Evolutionary conservation across 1,284 basidiomycete species (phyloP), one percentile per base, ranked within the genome.

Genomic region (Trichosporon ovoides): DNA sequence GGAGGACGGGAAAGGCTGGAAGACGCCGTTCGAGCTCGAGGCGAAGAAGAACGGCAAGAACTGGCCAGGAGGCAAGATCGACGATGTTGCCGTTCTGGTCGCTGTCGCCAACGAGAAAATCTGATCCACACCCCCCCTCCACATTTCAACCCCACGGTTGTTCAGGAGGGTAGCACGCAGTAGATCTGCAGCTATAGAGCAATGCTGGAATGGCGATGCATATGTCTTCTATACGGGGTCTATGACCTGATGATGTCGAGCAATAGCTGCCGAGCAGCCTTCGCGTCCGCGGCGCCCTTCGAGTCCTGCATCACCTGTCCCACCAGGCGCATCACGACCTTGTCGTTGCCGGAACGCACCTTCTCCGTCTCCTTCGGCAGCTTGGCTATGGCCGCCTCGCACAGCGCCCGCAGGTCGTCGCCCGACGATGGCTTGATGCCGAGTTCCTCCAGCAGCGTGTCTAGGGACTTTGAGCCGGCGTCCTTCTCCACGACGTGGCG

Each of bases 231-330:
- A 22, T 34, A 10, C 14, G 13, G 9, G 4, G 12, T 16, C 19
- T 24, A 28, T 38, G 36, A n/a, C 37, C 58, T 63, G 28, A 77
- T 57, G 18, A 76, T 53, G 28, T 68, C 61, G 34, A 71, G 35
- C 22, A 80, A 60, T 16, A 74, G 60, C 50, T 70, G 71, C 38
- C 67, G 72, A 0, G 77, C 78, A 37, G 70, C 64, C 52, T 71
- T 68, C 1, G 82, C 81, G 68, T 96, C 87, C 19, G 87, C 91
- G 34, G 85, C 81, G 4, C 94, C 94, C 59, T 84, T 81, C 59
- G 86, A 89, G 54, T 83, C 75, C 75, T 86, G 89, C 91, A 98
- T 97, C 20, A 95, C 89, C 71, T 84, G 82, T 0, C 95, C 95
- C 7, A 98, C 83, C 34, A 98, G 82, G 61, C 88, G 87, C 79